Evolutionary conservation across 1,284 basidiomycete genomes (phyloP).

Genomic region (Boletellus deceptivus): DNA sequence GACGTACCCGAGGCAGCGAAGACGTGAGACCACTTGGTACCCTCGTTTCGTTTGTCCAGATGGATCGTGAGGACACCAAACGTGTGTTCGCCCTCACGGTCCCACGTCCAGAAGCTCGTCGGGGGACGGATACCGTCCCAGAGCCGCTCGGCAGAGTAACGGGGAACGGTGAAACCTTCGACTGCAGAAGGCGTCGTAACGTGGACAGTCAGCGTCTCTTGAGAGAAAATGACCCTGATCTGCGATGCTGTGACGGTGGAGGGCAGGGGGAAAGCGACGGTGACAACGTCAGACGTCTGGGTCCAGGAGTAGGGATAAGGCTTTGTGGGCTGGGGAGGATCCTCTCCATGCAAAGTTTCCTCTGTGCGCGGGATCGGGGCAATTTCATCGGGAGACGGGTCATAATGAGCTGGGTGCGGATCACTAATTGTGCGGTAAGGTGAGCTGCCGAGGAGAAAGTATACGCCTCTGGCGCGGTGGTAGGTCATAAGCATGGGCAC

Average conservation of each 20-base stretch:
- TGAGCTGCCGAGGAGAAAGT: slow-evolving; percentile 59
- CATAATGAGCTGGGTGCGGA: slow-evolving; percentile 39
- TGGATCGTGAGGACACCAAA: slow-evolving; percentile 79
- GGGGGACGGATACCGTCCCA: slow-evolving; percentile 76
- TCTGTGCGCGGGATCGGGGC: slow-evolving; percentile 61
- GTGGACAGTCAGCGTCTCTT: slow-evolving; percentile 63
- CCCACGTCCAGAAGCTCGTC: slow-evolving; percentile 87
- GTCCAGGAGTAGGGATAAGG: slow-evolving; percentile 89
- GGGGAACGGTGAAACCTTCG: slow-evolving; percentile 46
- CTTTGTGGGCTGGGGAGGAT: slow-evolving; percentile 33
- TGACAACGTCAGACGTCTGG: slow-evolving; percentile 80
- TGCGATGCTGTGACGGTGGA: slow-evolving; percentile 59
- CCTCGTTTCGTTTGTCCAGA: slow-evolving; percentile 78
- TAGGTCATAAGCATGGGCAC: slow-evolving; percentile 67
- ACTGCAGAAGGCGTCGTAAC: slow-evolving; percentile 41
- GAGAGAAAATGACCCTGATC: slow-evolving; percentile 68
- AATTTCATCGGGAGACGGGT: slow-evolving; percentile 62
- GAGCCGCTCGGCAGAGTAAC: slow-evolving; percentile 60
- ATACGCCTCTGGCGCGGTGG: slow-evolving; percentile 43
- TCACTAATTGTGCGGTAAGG: slow-evolving; percentile 44
- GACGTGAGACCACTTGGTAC: slow-evolving; percentile 82
- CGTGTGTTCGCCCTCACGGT: slow-evolving; percentile 63
- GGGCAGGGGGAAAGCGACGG: slow-evolving; percentile 80
- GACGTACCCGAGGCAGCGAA: slow-evolving; percentile 52
- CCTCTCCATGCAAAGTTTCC: slow-evolving; percentile 49